These are phyloP conservation scores for Neofusicoccum laricinum DNA, from an alignment of 2,329 filamentous ascomycete species.

Conservation along the genomic window DNA sequence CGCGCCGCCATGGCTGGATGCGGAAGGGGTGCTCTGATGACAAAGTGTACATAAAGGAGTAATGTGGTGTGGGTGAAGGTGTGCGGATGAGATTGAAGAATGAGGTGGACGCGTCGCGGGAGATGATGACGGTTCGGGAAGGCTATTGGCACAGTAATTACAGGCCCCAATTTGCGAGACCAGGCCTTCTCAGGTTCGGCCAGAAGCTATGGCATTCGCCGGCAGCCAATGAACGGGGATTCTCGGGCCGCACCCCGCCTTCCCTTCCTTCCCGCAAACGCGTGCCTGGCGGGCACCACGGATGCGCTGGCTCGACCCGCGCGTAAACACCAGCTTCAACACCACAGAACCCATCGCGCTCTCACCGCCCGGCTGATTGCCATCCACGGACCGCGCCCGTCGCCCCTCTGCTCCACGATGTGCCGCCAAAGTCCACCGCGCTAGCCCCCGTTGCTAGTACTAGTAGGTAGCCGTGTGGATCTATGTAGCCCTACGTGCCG, in stretches of 20 bases:
- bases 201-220: neutral
- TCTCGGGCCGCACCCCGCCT: neutral
- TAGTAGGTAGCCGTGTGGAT: constrained; percentile 13
- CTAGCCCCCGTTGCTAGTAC: constrained; percentile 3
- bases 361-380: constrained; percentile 13
- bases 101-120: constrained; percentile 24
- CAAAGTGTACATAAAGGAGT: constrained; percentile 20
- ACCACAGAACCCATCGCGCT: neutral
- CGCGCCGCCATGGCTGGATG: constrained; percentile 30
- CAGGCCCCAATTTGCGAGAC: neutral
- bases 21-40: constrained; percentile 17
- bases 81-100: neutral
- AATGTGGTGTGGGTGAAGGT: constrained; percentile 34
- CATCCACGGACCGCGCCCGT: constrained; percentile 2
- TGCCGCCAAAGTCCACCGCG: constrained; percentile 9
- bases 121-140: constrained; percentile 24
- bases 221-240: neutral
- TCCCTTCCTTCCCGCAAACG: neutral
- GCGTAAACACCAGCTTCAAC: neutral
- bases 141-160: neutral
- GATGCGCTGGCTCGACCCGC: neutral
- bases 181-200: neutral
- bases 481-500: neutral
- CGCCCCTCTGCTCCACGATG: constrained; percentile 15
- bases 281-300: neutral